Evolutionary conservation across 352 stramenopile species (phyloP).

Genomic region (Pythium folliculosum): DNA sequence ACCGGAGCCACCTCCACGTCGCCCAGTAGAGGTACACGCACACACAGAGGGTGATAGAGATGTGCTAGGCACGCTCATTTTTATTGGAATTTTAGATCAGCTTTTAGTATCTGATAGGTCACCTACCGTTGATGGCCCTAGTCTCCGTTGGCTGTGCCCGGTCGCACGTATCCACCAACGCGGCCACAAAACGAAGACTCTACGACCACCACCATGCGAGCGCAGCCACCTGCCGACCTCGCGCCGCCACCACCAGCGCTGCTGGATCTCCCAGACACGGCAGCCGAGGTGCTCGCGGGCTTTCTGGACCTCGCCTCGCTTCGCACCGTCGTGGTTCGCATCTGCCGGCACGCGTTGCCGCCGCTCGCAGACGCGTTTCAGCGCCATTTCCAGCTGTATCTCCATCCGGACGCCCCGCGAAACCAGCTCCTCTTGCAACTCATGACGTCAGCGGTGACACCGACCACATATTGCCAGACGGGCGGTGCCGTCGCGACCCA

Average conservation of each 20-base stretch:
- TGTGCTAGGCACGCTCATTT: too few relatives aligned
- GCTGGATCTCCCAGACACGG: not conserved
- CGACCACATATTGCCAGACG: not conserved
- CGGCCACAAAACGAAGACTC: too few relatives aligned
- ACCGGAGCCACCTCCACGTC: constrained; percentile 75
- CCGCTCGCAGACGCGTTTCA: not conserved
- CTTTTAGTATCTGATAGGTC: too few relatives aligned
- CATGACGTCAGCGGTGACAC: not conserved
- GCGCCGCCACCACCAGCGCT: not conserved
- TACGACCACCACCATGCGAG: too few relatives aligned
- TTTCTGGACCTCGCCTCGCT: not conserved
- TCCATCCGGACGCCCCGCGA: not conserved
- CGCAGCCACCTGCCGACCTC: not conserved
- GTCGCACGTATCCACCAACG: too few relatives aligned
- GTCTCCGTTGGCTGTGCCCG: too few relatives aligned
- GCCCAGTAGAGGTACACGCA: not conserved
- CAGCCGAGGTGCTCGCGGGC: not conserved
- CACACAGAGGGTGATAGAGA: too few relatives aligned
- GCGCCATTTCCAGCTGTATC: not conserved
- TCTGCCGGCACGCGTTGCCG: not conserved
- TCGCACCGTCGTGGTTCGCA: not conserved
- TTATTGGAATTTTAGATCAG: too few relatives aligned
- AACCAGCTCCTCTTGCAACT: not conserved
- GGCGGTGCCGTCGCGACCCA: not conserved
- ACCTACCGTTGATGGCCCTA: too few relatives aligned